phyloP scores from a whole-genome alignment of 2,329 filamentous ascomycete species.

The Penicillium sclerotigenum region DNA sequence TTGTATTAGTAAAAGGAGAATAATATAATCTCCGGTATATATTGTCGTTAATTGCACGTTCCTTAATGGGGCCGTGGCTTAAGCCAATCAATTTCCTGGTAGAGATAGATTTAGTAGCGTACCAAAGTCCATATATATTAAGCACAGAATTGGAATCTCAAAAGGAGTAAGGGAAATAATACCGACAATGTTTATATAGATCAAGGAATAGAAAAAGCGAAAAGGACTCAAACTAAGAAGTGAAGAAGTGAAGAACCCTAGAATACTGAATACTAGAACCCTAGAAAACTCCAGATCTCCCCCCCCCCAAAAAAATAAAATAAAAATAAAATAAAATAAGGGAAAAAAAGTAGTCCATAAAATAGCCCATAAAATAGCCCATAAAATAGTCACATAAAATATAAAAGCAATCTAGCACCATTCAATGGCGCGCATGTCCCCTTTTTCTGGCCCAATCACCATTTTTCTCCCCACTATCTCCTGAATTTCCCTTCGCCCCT shows the following conservation, averaged over 20 bases:
- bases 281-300: not conserved
- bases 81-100: conserved; percentile 15
- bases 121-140: conserved; percentile 17
- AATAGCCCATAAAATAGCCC: too few species aligned
- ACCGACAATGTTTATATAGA: not conserved
- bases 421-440: conserved; percentile 5
- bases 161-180: not conserved
- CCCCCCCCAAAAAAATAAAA: too few species aligned
- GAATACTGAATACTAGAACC: too few species aligned
- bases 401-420: not conserved
- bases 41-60: conserved; percentile 2
- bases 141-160: not conserved
- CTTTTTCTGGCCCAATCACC: conserved; percentile 12
- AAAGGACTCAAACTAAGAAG: too few species aligned
- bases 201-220: too few species aligned
- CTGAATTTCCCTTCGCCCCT: conserved; percentile 14
- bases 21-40: not conserved
- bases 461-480: conserved; percentile 10
- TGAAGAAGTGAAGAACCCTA: too few species aligned
- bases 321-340: not conserved
- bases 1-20: not conserved
- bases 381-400: too few species aligned
- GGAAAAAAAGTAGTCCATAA: too few species aligned
- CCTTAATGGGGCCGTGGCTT: conserved; percentile 3
- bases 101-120: conserved; percentile 15